Evolutionary conservation across 441 rosid genomes (phyloP).

Genomic region (Heliophila coronopifolia): DNA sequence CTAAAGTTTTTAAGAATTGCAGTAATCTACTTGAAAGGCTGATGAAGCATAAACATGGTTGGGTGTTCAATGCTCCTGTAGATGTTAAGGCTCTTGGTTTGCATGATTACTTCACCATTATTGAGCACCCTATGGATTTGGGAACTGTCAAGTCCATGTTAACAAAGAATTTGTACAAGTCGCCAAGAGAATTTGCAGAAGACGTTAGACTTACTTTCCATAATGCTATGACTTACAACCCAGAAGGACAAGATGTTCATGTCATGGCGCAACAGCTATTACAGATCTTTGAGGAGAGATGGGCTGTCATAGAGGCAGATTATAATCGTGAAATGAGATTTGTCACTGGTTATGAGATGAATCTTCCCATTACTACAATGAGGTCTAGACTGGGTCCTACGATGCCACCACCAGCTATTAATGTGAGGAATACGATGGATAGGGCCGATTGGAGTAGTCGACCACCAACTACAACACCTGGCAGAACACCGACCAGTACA

Average conservation of each 20-base stretch:
- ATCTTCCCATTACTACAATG: constrained; percentile 48
- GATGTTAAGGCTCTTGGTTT: constrained; percentile 71
- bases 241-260: constrained; percentile 92
- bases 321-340: constrained; percentile 63
- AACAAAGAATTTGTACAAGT: constrained; percentile 73
- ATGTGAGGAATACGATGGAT: constrained; percentile 67
- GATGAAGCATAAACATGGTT: constrained; percentile 93
- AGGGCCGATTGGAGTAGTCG: constrained; percentile 63
- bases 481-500: constrained; percentile 44
- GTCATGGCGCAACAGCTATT: constrained; percentile 69
- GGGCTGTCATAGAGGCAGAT: constrained; percentile 75
- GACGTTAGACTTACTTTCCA: constrained; percentile 94
- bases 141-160: constrained; percentile 72
- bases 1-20: constrained; percentile 67
- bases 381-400: constrained; percentile 56
- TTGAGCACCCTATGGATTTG: constrained; percentile 93
- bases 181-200: constrained; percentile 89
- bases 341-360: constrained; percentile 45
- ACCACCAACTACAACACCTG: constrained; percentile 44
- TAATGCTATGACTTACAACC: constrained; percentile 94
- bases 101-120: constrained; percentile 76
- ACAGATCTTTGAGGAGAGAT: constrained; percentile 75
- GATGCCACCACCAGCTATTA: constrained; percentile 61
- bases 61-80: constrained; percentile 94
- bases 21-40: constrained; percentile 70